Base-by-base conservation (phyloP, 2,329 filamentous ascomycete species). In the Domatiomyces globalis region DNA sequence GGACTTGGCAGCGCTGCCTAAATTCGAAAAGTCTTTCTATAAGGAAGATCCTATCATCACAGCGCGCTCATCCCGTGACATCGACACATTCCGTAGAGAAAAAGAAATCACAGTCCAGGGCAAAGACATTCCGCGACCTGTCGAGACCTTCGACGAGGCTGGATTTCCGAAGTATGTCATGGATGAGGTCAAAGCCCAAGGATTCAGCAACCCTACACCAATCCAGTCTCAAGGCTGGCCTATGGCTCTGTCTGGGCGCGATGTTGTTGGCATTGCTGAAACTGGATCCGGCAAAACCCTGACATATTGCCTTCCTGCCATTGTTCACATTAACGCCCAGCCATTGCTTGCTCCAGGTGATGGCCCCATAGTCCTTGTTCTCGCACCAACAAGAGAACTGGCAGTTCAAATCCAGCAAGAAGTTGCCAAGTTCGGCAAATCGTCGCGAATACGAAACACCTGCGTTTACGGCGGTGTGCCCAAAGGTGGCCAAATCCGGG, bases 11-110 rank as follows among this genome's bases (percentile, higher is more conserved):
- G 69, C 82, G 5, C 66, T 98, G 45, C 90, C 92, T 62, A 96
- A 96, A 71, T 98, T 98, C 73, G 92, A 98, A 69, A 98, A 98
- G 73, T 89, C 86, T 7, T 98, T 98, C 74, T 98, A 98, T 80
- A 95, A 96, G 75, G 92, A 96, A 72, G 83, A 92, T 66, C 77
- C 83, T 29, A 80, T 80, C 54, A 90, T 98, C 55, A 71, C 81
- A 56, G 75, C 70, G 63, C 86, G 92, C 64, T 81, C 87, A 10
- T 68, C 79, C 43, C 79, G 79, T 51, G 90, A 96, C 57, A 85
- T 98, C 52, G 84, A 89, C 25, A 85, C 82, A 51, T 98, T 95
- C 77, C 85, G 92, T 66, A 81, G 80, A 65, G 80, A 87, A 65
- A 81, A 92, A 64, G 77, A 87, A 64, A 95, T 98, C 70, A 79